phyloP scores from a whole-genome alignment of 2,329 filamentous ascomycete genomes.

The Trichophaea hybrida region DNA sequence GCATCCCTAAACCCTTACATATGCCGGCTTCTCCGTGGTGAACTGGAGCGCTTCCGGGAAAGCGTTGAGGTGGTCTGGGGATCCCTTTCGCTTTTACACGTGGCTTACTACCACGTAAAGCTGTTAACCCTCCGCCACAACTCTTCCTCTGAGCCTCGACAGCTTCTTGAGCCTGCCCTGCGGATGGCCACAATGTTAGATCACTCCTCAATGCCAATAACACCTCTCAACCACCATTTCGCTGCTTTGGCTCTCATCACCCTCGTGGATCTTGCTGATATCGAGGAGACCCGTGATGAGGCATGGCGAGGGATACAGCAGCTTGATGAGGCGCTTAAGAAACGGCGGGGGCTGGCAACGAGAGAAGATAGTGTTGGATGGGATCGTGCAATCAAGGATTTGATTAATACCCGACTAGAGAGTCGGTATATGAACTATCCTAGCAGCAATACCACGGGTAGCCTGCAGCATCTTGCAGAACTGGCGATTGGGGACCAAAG shows the following conservation, averaged over 20 bases:
- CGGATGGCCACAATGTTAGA: slow-evolving; percentile 46
- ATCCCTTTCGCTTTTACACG: slow-evolving; percentile 46
- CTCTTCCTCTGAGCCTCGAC: slow-evolving; percentile 40
- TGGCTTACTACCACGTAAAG: slow-evolving; percentile 57
- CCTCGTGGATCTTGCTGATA: slow-evolving; percentile 45
- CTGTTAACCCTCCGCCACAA: slow-evolving; percentile 49
- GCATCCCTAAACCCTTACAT: slow-evolving; percentile 31
- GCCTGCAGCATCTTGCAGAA: slow-evolving; percentile 48
- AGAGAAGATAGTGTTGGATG: slow-evolving; percentile 39
- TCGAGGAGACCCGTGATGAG: slow-evolving; percentile 43
- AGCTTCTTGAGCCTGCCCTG: slow-evolving; percentile 46
- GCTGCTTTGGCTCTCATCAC: slow-evolving; percentile 45
- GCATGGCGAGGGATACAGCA: slow-evolving; percentile 41
- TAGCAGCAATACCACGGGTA: slow-evolving; percentile 34
- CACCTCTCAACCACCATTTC: slow-evolving; percentile 54
- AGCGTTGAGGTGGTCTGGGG: slow-evolving; percentile 41
- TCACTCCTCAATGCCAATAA: slow-evolving; percentile 41
- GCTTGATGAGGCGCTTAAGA: slow-evolving; percentile 39
- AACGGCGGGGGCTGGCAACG: slow-evolving; percentile 31
- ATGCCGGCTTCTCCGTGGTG: slow-evolving; percentile 40
- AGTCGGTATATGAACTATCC: slow-evolving; percentile 29
- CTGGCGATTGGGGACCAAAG: slow-evolving; percentile 28
- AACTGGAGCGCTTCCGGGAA: slow-evolving; percentile 52
- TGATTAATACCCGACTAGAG: slow-evolving; percentile 37
- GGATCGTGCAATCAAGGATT: slow-evolving; percentile 42